These are phyloP conservation scores for Lantana camara DNA, from an alignment of 257 asterid genomes.

Conservation along the genomic window DNA sequence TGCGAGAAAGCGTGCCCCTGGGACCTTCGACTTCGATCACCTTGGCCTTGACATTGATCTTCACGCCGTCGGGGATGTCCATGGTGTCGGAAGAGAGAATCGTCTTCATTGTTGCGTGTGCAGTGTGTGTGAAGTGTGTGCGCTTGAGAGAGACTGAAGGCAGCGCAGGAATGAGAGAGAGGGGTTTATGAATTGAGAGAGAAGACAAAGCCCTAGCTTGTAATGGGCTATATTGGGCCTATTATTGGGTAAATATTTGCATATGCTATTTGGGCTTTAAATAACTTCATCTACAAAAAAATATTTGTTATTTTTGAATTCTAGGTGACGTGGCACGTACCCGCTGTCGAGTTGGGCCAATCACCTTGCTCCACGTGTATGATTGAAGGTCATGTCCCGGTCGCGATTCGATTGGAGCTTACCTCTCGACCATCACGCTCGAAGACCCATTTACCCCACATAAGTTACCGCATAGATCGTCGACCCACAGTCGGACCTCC, in stretches of 20 bases:
- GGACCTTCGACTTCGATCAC: conserved; percentile 80
- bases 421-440: too few relatives aligned
- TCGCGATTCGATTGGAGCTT: too few relatives aligned
- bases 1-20: conserved; percentile 64
- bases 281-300: too few relatives aligned
- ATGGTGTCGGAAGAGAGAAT: conserved; percentile 68
- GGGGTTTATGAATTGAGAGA: not conserved
- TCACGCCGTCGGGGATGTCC: conserved; percentile 81
- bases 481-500: too few relatives aligned
- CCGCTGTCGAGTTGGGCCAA: too few relatives aligned
- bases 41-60: conserved; percentile 74
- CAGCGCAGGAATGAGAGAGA: not conserved
- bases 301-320: too few relatives aligned
- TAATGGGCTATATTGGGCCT: conserved; percentile 7
- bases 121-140: not conserved
- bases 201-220: conserved; percentile 23
- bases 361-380: too few relatives aligned
- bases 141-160: not conserved
- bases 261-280: too few relatives aligned
- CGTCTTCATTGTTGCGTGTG: conserved; percentile 53
- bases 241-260: not conserved
- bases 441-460: too few relatives aligned
- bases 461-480: too few relatives aligned
- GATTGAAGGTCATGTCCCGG: too few relatives aligned
- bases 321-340: too few relatives aligned